These are phyloP conservation scores for Beauveria bassiana DNA, from an alignment of 2,329 filamentous ascomycete species.

Conservation along the genomic window DNA sequence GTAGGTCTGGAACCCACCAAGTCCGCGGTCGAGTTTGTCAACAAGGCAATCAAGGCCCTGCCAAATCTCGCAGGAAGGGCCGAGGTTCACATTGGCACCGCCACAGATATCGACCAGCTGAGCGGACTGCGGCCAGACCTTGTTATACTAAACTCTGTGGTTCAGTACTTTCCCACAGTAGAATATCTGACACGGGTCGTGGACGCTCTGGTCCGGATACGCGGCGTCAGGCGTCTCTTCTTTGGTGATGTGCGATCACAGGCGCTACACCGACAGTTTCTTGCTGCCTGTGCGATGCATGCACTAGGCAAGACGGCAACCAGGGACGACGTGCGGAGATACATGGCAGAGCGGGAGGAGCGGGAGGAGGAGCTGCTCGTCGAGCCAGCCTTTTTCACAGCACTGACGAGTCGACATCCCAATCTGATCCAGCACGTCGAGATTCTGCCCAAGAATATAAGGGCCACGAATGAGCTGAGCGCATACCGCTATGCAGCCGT, in stretches of 20 bases:
- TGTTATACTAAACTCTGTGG: constrained; percentile 18
- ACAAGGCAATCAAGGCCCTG: constrained; percentile 9
- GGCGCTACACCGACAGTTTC: constrained; percentile 13
- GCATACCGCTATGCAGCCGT: constrained; percentile 22
- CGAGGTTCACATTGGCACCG: constrained; percentile 16
- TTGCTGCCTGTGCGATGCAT: constrained; percentile 9
- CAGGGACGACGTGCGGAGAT: constrained; percentile 7
- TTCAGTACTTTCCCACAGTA: constrained; percentile 11
- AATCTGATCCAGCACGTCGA: constrained; percentile 20
- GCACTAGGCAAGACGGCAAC: background rate
- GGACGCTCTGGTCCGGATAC: background rate
- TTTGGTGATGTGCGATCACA: constrained; percentile 18
- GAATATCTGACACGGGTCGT: constrained; percentile 7
- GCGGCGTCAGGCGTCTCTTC: constrained; percentile 9
- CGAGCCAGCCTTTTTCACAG: constrained; percentile 20
- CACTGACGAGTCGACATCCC: constrained; percentile 5
- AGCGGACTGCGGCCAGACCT: constrained; percentile 8
- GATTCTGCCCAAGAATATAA: constrained; percentile 22
- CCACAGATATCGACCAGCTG: constrained; percentile 13
- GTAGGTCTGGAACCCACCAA: constrained; percentile 22
- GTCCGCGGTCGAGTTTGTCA: constrained; percentile 17
- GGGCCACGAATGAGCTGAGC: constrained; percentile 23
- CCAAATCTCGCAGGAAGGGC: constrained; percentile 13
- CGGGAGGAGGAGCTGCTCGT: constrained; percentile 18
- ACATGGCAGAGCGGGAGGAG: constrained; percentile 13